phyloP scores from a whole-genome alignment of 495 filamentous ascomycete genomes.

The Aspergillus panamensis region DNA sequence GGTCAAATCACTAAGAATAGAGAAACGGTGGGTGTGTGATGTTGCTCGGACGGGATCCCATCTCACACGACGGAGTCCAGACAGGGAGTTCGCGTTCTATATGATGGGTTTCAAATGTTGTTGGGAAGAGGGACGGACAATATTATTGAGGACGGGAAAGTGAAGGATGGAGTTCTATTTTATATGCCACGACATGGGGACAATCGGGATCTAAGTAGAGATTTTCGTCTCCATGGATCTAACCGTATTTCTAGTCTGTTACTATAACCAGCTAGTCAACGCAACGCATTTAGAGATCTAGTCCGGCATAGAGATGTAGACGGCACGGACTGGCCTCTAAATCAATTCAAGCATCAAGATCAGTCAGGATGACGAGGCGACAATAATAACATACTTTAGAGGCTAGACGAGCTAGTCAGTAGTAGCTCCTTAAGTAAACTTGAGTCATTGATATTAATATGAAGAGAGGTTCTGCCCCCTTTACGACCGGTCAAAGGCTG shows the following conservation, averaged over 20 bases:
- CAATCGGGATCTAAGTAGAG: background rate
- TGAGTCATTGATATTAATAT: too few relatives aligned
- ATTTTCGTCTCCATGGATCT: background rate
- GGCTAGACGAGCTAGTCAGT: too few relatives aligned
- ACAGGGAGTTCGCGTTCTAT: background rate
- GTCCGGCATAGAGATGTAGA: background rate
- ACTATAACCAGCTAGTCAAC: conserved; percentile 13
- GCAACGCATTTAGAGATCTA: background rate
- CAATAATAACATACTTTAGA: too few relatives aligned
- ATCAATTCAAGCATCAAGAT: background rate
- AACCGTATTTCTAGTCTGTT: conserved; percentile 19
- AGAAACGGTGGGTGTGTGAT: background rate
- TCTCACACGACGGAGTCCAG: background rate
- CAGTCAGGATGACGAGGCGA: too few relatives aligned
- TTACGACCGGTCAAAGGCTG: conserved; percentile 11
- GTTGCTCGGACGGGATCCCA: background rate
- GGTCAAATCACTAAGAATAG: background rate
- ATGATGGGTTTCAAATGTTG: background rate
- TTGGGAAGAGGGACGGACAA: too few relatives aligned
- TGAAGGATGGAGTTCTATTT: too few relatives aligned
- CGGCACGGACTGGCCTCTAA: background rate
- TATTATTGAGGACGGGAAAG: too few relatives aligned
- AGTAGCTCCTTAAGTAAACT: too few relatives aligned
- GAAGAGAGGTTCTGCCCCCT: conserved; percentile 3
- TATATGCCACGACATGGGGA: too few relatives aligned